phyloP scores from a whole-genome alignment of 2,329 filamentous ascomycete species.

The Phoma herbarum region DNA sequence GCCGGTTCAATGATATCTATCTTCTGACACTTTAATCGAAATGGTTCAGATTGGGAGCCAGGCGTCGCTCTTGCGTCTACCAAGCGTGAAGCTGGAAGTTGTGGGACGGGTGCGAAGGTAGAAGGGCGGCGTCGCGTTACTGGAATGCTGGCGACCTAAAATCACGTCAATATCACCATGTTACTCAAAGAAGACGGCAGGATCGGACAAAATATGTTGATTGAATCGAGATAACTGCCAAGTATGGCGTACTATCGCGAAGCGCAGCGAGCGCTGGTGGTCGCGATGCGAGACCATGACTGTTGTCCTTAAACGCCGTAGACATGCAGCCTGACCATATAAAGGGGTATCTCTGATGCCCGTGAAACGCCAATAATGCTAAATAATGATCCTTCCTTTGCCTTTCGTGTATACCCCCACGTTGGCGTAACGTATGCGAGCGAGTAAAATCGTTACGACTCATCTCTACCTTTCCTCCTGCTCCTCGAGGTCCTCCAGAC shows the following conservation, averaged over 20 bases:
- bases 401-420: background rate
- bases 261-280: conserved; percentile 1
- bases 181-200: background rate
- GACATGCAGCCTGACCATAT: conserved; percentile 18
- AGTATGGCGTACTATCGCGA: background rate
- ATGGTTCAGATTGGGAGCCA: too few species aligned
- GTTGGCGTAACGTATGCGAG: background rate
- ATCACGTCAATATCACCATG: background rate
- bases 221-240: background rate
- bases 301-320: conserved; percentile 17
- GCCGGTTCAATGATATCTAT: background rate
- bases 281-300: too few species aligned
- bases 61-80: too few species aligned
- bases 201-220: background rate
- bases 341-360: conserved; percentile 21
- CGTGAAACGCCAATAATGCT: conserved; percentile 19
- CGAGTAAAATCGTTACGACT: background rate
- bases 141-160: background rate
- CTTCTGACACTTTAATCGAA: too few species aligned
- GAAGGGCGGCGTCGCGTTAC: background rate
- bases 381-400: background rate
- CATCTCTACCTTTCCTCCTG: background rate
- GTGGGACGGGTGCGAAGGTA: background rate
- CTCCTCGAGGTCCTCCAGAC: background rate
- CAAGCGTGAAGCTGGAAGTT: too few species aligned